Evolutionary conservation across 2,329 filamentous ascomycete species (phyloP).

Genomic region (Monilinia polystroma): DNA sequence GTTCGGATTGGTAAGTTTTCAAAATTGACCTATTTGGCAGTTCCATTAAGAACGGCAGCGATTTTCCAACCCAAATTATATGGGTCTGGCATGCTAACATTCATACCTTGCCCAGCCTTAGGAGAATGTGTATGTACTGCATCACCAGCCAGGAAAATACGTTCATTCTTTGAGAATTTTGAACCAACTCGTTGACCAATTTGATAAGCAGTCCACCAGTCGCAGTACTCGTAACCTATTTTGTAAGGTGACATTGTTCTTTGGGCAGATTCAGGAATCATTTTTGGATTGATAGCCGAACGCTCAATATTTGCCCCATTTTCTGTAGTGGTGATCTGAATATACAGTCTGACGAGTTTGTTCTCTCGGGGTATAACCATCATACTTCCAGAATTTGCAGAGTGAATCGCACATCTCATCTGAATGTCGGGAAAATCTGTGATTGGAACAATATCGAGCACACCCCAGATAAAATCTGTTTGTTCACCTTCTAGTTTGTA

Average conservation of each 20-base stretch:
- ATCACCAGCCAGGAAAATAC: slow-evolving; percentile 55
- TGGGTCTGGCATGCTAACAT: slow-evolving; percentile 60
- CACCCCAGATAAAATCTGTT: slow-evolving; percentile 56
- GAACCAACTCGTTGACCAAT: slow-evolving; percentile 60
- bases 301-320: slow-evolving; percentile 47
- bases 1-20: slow-evolving; percentile 61
- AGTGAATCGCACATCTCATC: slow-evolving; percentile 56
- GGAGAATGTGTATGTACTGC: slow-evolving; percentile 57
- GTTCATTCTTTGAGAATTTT: slow-evolving; percentile 42
- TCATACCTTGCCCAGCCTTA: slow-evolving; percentile 63
- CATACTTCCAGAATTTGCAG: slow-evolving; percentile 51
- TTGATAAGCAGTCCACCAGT: slow-evolving; percentile 60
- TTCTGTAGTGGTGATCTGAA: slow-evolving; percentile 26
- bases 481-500: slow-evolving; percentile 59
- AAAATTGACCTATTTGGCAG: slow-evolving; percentile 52
- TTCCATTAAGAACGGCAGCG: slow-evolving; percentile 30
- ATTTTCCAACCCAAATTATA: slow-evolving; percentile 64
- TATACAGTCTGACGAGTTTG: slow-evolving; percentile 58
- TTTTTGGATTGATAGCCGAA: slow-evolving; percentile 61
- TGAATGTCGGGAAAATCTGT: slow-evolving; percentile 60
- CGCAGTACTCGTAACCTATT: slow-evolving; percentile 62
- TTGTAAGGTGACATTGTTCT: slow-evolving; percentile 66
- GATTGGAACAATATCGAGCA: slow-evolving; percentile 48
- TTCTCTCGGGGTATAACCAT: slow-evolving; percentile 61
- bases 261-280: slow-evolving; percentile 62